A percentile compares a stretch with the other conserved stretches of the same genome.
phyloP scores from a whole-genome alignment of 805 yeast genomes.

The Metschnikowia aberdeeniae region DNA sequence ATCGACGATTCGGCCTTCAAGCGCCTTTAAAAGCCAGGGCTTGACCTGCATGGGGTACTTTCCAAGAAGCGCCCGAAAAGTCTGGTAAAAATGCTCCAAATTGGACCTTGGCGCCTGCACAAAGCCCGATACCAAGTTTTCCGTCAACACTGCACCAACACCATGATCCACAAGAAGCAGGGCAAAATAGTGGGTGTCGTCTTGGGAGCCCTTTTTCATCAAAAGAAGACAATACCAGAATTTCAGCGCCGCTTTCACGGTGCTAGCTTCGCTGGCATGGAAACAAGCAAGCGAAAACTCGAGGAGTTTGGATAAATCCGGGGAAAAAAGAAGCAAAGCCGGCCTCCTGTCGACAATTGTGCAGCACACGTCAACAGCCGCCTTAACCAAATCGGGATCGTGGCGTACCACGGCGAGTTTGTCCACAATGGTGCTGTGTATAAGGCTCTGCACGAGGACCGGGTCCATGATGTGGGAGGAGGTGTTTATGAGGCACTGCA shows the following conservation, averaged over 20 bases:
- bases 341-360: slow-evolving; percentile 50
- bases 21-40: slow-evolving; percentile 9
- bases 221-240: slow-evolving; percentile 53
- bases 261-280: slow-evolving; percentile 49
- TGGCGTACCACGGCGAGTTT: slow-evolving; percentile 31
- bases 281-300: slow-evolving; percentile 37
- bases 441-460: slow-evolving; percentile 30
- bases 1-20: slow-evolving; percentile 2
- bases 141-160: slow-evolving; percentile 25
- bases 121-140: slow-evolving; percentile 30
- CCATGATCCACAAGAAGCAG: slow-evolving; percentile 16
- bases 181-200: slow-evolving; percentile 34
- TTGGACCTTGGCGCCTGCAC: slow-evolving; percentile 53
- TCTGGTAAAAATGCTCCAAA: slow-evolving; percentile 52
- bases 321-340: slow-evolving; percentile 36
- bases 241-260: slow-evolving; percentile 46
- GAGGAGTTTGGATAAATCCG: slow-evolving; percentile 22
- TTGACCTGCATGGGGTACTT: slow-evolving; percentile 48
- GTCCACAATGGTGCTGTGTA: slow-evolving; percentile 36
- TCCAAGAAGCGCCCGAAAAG: slow-evolving; percentile 44
- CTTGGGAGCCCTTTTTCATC: slow-evolving; percentile 42
- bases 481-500: slow-evolving; percentile 42
- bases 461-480: slow-evolving; percentile 29
- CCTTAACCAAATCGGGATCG: slow-evolving; percentile 60
- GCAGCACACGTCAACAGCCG: slow-evolving; percentile 48